Conservation (phyloP, 169 alveolate genomes). For the Pseudocohnilembus persalinus region DNA sequence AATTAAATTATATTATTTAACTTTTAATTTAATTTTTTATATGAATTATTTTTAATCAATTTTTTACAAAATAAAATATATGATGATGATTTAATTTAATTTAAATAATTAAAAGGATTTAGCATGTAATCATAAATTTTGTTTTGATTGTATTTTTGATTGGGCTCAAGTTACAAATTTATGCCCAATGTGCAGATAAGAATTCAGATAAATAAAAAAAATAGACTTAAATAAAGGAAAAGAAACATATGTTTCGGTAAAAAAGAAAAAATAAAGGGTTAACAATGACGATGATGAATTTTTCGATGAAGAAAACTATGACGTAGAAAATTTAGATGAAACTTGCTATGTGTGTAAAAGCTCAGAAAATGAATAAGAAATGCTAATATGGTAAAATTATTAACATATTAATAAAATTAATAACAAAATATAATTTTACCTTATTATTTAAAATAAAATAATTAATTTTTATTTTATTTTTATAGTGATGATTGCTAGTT, state of each 20-base stretch:
- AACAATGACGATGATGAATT: constrained; percentile 9
- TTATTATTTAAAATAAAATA: not conserved
- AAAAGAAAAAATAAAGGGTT: constrained; percentile 1
- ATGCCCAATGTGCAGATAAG: constrained; percentile 21
- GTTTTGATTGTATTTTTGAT: constrained; percentile 9
- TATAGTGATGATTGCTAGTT: constrained; percentile 7
- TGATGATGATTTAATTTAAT: too few species aligned
- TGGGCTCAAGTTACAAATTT: constrained; percentile 19
- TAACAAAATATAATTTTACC: not conserved
- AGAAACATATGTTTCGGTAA: not conserved
- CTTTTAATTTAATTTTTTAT: too few species aligned
- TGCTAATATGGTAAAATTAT: not conserved
- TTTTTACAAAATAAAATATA: too few species aligned
- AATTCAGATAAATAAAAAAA: constrained; percentile 1
- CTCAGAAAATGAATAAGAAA: not conserved
- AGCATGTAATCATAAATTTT: constrained; percentile 10
- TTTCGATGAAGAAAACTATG: constrained; percentile 5
- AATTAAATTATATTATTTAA: too few species aligned
- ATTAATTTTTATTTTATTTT: constrained; percentile 5
- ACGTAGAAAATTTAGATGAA: not conserved
- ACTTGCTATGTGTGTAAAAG: not conserved
- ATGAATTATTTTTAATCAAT: too few species aligned
- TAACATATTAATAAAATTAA: not conserved
- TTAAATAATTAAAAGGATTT: not conserved
- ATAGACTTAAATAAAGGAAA: not conserved